These are phyloP conservation scores for Trichoderma breve DNA, from an alignment of 2,329 filamentous ascomycete genomes.

Conservation along the genomic window DNA sequence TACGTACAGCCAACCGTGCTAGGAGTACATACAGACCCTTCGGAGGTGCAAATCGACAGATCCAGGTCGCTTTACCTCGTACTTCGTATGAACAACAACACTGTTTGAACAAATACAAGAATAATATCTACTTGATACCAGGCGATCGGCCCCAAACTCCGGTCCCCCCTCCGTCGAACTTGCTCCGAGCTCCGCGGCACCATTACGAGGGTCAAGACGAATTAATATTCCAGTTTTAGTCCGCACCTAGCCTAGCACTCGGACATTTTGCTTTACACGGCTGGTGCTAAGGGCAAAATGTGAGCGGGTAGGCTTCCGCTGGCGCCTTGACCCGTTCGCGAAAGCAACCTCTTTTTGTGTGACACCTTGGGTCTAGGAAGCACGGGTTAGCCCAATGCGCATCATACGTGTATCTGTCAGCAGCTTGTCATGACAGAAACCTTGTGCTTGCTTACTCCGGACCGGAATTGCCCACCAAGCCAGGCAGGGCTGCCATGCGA, in stretches of 20 bases:
- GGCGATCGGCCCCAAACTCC: neutral
- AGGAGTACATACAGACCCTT: neutral
- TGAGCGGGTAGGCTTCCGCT: neutral
- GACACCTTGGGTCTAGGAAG: neutral
- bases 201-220: neutral
- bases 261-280: neutral
- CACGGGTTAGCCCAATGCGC: neutral
- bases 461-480: neutral
- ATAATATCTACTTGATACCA: neutral
- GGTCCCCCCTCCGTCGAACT: neutral
- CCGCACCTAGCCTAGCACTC: neutral
- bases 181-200: neutral
- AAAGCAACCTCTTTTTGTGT: neutral
- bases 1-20: neutral
- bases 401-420: neutral
- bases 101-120: neutral
- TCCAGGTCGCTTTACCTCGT: neutral
- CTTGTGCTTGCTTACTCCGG: neutral
- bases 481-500: slow-evolving; percentile 12
- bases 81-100: neutral
- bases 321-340: neutral
- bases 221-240: neutral
- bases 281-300: neutral
- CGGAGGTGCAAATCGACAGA: neutral
- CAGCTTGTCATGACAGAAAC: neutral